These are phyloP conservation scores for Saururus chinensis DNA, from an alignment of 164 flowering plant genomes.

Conservation along the genomic window DNA sequence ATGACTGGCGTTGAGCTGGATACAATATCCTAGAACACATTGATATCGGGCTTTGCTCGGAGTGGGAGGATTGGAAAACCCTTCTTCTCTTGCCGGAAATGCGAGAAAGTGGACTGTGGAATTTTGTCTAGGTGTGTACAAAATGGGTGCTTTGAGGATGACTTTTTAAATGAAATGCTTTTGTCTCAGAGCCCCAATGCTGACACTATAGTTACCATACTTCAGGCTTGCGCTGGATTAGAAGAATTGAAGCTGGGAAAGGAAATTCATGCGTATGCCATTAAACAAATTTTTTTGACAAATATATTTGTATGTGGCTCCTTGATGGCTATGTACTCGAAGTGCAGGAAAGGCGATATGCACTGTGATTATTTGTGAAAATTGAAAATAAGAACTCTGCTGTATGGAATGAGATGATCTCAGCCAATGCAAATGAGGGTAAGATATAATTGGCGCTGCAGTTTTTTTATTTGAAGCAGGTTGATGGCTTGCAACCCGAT, in stretches of 20 bases:
- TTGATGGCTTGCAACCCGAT: too few species aligned
- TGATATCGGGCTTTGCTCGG: too few species aligned
- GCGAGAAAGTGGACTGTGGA: constrained; percentile 31
- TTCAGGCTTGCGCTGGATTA: constrained; percentile 40
- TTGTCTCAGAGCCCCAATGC: constrained; percentile 23
- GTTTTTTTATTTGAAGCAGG: too few species aligned
- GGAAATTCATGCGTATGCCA: too few species aligned
- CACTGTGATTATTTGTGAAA: constrained; percentile 21
- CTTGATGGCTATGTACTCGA: constrained; percentile 35
- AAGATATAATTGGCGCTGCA: too few species aligned
- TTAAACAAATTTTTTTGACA: constrained; percentile 8
- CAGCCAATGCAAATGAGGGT: too few species aligned
- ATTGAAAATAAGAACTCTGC: too few species aligned
- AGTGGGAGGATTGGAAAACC: too few species aligned
- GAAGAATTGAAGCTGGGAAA: too few species aligned
- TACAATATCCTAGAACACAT: too few species aligned
- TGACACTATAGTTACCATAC: constrained; percentile 27
- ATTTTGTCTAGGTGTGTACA: constrained; percentile 35
- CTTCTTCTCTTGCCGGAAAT: constrained; percentile 23
- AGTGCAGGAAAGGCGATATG: constrained; percentile 27
- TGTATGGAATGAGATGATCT: too few species aligned
- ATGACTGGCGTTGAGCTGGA: too few species aligned
- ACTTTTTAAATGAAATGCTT: constrained; percentile 17
- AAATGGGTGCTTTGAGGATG: constrained; percentile 28
- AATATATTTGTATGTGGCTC: constrained; percentile 33